A percentile compares a stretch with the other conserved stretches of the same genome.
Evolutionary conservation across 2,329 filamentous ascomycete species (phyloP).

Genomic region (Aspergillus novoparasiticus): DNA sequence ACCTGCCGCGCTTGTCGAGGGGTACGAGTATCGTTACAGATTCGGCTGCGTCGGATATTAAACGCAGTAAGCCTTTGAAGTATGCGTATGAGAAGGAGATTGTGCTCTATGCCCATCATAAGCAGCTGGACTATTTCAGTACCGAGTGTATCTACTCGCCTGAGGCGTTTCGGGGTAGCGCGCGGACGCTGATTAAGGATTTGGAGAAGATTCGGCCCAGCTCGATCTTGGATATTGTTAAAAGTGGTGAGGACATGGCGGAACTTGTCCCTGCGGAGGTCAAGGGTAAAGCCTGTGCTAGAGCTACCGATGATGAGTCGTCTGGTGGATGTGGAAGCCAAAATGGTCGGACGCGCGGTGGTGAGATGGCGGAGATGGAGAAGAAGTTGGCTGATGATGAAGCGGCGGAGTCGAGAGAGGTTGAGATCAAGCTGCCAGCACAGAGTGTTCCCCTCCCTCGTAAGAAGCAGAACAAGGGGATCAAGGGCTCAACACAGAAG

Average conservation of each 20-base stretch:
- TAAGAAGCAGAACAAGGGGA: slow-evolving; percentile 16
- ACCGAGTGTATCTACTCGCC: slow-evolving; percentile 99
- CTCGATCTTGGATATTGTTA: slow-evolving; percentile 90
- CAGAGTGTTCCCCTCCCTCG: not conserved
- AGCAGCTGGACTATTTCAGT: slow-evolving; percentile 95
- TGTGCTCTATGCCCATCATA: slow-evolving; percentile 95
- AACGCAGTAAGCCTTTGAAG: slow-evolving; percentile 93
- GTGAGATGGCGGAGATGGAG: slow-evolving; percentile 83
- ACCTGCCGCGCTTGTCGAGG: slow-evolving; percentile 81
- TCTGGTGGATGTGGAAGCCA: slow-evolving; percentile 74
- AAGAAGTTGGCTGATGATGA: slow-evolving; percentile 68
- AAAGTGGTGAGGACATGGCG: slow-evolving; percentile 95
- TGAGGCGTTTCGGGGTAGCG: slow-evolving; percentile 92
- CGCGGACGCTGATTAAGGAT: slow-evolving; percentile 89
- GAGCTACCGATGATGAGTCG: slow-evolving; percentile 52
- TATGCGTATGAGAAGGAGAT: slow-evolving; percentile 99
- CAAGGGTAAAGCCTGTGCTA: slow-evolving; percentile 31
- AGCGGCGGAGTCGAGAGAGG: slow-evolving; percentile 62
- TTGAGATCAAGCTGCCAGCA: slow-evolving; percentile 59
- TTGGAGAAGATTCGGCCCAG: slow-evolving; percentile 90
- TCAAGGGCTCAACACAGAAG: slow-evolving; percentile 25
- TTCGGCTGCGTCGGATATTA: slow-evolving; percentile 78
- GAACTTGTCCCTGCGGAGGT: slow-evolving; percentile 71
- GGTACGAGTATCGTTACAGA: slow-evolving; percentile 89
- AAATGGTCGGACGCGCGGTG: slow-evolving; percentile 67